Evolutionary conservation across 192 early-diverging fungal species (phyloP), one percentile per base, ranked within the genome.

Genomic region (Umbelopsis sp.): DNA sequence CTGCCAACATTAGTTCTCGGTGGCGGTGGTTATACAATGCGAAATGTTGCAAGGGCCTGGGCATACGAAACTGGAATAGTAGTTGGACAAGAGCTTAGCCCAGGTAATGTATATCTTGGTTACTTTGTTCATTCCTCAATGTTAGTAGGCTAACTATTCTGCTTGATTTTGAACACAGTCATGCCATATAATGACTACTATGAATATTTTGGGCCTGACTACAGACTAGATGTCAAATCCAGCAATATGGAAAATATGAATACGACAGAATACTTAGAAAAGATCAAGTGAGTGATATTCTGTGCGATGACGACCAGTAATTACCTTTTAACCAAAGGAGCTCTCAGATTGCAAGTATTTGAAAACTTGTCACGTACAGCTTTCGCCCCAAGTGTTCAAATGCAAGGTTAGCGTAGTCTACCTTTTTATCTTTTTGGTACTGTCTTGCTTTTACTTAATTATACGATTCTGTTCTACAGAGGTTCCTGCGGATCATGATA

Each of bases 31-130:
- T 99, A 99, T 72, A 99, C 96, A 0, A 95, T 97, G 72, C 86
- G 95, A n/a, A 99, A 99, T 73, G 97, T 99, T 2, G 91, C 95
- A 11, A 80, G 97, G 34, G 92, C 95, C 26, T 99, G 97, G 97
- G 92, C 94, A 0, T 96, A 94, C 79, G 96, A 97, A 77, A 99
- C 97, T 7, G 91, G 91, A 8, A 85, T 96, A 8, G 87, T 94
- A 3, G 86, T 96, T 14, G 92, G 89, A 20, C 79, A 92, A 74
- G 83, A 87, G 12, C 73, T 96, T 22, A 80, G 84, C n/a, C 85
- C 90, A 72, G 81, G 86, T 88, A 82, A 65, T 21, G n/a, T n/a
- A 31, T 0, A 45, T 4, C 4, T 22, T 29, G 24, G 26, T 17
- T 65, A 36, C 17, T 12, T 51, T 25, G n/a, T 34, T 56, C 31